phyloP scores from a whole-genome alignment of 805 yeast genomes.

The Phaffomyces antillensis region DNA sequence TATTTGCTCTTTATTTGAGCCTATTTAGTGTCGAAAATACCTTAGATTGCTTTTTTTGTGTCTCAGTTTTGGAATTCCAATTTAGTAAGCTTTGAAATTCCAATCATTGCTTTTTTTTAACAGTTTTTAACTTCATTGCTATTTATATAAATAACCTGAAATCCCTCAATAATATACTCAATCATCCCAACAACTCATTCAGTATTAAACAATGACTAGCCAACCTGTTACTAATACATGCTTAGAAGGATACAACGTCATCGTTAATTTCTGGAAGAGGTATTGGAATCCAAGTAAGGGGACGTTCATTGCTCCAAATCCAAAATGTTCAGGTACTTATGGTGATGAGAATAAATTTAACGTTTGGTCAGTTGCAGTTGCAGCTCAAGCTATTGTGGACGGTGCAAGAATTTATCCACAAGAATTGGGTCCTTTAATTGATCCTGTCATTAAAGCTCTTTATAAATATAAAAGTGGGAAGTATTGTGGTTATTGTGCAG shows the following conservation, averaged over 20 bases:
- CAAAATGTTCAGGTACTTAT: constrained; percentile 32
- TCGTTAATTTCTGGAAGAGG: constrained; percentile 14
- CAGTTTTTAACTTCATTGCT: too few relatives aligned
- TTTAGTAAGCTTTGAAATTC: too few relatives aligned
- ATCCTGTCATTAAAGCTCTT: constrained; percentile 43
- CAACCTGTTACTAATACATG: constrained; percentile 17
- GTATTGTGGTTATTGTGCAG: constrained; percentile 56
- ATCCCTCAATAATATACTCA: not conserved
- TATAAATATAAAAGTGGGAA: constrained; percentile 44
- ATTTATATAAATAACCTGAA: too few relatives aligned
- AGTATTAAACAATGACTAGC: not conserved
- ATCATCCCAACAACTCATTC: not conserved
- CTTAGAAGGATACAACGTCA: constrained; percentile 21
- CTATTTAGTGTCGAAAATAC: too few relatives aligned
- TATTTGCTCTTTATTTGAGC: too few relatives aligned
- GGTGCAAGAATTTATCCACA: constrained; percentile 45
- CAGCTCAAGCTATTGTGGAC: constrained; percentile 60
- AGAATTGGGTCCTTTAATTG: constrained; percentile 46
- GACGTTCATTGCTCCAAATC: constrained; percentile 20
- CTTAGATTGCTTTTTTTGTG: too few relatives aligned
- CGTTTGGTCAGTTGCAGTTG: constrained; percentile 65
- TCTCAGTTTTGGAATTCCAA: too few relatives aligned
- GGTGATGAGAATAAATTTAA: constrained; percentile 50
- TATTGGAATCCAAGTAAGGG: constrained; percentile 19
- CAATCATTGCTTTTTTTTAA: too few relatives aligned